A percentile compares a stretch with the other conserved stretches of the same genome.
Conservation (phyloP, 1,139 yeast species). For the Pichia sp. region DNA sequence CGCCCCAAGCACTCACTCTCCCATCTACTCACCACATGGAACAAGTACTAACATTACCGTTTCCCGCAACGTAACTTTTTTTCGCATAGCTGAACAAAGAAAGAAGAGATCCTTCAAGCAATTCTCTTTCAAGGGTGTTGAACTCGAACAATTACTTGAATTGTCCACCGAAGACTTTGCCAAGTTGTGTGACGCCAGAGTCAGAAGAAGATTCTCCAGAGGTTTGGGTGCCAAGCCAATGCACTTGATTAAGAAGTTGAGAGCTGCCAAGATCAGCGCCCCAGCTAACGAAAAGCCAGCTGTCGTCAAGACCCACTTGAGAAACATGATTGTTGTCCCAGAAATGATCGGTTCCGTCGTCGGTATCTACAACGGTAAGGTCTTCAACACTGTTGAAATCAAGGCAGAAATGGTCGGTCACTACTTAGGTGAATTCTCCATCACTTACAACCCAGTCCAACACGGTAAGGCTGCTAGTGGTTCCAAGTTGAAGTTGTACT, state of each 20-base stretch:
- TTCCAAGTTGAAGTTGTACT: slow-evolving; percentile 40
- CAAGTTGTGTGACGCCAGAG: slow-evolving; percentile 96
- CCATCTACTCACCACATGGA: too few relatives aligned
- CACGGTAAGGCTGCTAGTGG: slow-evolving; percentile 97
- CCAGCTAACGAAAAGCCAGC: slow-evolving; percentile 97
- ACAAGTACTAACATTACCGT: slow-evolving; percentile 10
- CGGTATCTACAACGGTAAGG: slow-evolving; percentile 99
- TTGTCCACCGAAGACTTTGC: slow-evolving; percentile 96
- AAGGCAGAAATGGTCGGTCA: slow-evolving; percentile 99
- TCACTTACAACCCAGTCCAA: slow-evolving; percentile 99
- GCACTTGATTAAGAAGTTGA: slow-evolving; percentile 96
- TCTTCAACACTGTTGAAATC: slow-evolving; percentile 98
- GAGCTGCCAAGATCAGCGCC: slow-evolving; percentile 94
- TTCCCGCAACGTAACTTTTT: not conserved
- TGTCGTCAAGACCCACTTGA: slow-evolving; percentile 97
- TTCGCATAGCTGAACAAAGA: slow-evolving; percentile 43
- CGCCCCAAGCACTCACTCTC: not conserved
- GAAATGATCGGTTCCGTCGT: slow-evolving; percentile 99
- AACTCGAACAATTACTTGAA: slow-evolving; percentile 89
- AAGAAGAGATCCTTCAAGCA: slow-evolving; percentile 94
- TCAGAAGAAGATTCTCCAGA: slow-evolving; percentile 98
- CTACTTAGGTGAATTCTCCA: slow-evolving; percentile 99
- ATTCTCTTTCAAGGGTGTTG: slow-evolving; percentile 99
- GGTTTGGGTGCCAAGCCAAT: slow-evolving; percentile 95
- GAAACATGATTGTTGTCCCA: slow-evolving; percentile 98